phyloP scores from a whole-genome alignment of 345 rosid genomes.

The Arabidopsis arenosa region DNA sequence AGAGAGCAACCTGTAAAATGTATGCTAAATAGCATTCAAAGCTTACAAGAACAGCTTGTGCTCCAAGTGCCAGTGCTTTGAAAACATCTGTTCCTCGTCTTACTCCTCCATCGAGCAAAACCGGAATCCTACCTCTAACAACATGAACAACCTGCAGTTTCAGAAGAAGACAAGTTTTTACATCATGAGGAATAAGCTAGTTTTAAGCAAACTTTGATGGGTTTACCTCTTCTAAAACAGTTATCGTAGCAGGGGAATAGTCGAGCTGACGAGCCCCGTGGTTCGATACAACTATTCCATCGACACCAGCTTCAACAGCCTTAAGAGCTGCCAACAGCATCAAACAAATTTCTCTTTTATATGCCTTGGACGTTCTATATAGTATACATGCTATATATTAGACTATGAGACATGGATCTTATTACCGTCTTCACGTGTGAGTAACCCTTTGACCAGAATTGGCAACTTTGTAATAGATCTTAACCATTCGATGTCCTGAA shows the following conservation, averaged over 20 bases:
- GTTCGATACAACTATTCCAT: conserved; percentile 79
- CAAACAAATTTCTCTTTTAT: conserved; percentile 8
- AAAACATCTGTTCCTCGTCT: conserved; percentile 85
- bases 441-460: conserved; percentile 72
- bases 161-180: not conserved
- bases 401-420: conserved; percentile 33
- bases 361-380: not conserved
- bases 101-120: conserved; percentile 85
- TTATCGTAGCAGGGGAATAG: conserved; percentile 67
- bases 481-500: conserved; percentile 82
- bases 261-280: conserved; percentile 87
- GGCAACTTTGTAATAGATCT: conserved; percentile 81
- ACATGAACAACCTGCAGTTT: conserved; percentile 68
- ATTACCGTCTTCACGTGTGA: conserved; percentile 83
- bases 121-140: conserved; percentile 74
- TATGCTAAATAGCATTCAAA: not conserved
- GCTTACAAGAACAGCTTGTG: conserved; percentile 85
- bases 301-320: conserved; percentile 70
- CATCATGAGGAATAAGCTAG: not conserved
- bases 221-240: conserved; percentile 73
- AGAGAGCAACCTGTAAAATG: not conserved
- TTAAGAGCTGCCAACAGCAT: conserved; percentile 59
- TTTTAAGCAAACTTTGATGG: not conserved
- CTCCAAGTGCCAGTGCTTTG: conserved; percentile 93
- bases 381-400: conserved; percentile 2